phyloP scores from a whole-genome alignment of 805 yeast genomes.

The Metschnikowia colocasiae region DNA sequence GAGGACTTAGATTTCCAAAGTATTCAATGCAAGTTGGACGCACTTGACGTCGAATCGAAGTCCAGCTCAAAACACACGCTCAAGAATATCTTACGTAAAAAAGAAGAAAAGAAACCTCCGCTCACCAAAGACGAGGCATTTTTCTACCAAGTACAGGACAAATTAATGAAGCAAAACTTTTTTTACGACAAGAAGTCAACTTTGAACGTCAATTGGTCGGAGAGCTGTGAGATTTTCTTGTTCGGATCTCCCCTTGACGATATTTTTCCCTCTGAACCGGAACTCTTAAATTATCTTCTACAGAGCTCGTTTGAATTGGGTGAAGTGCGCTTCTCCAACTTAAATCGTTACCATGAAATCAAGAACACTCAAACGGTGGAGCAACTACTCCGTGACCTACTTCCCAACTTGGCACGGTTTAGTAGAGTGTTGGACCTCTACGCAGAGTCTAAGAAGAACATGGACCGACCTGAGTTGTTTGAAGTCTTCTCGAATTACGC shows the following conservation, averaged over 20 bases:
- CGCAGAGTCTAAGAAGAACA: conserved; percentile 14
- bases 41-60: conserved; percentile 5
- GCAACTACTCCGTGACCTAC: conserved; percentile 8
- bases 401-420: conserved; percentile 11
- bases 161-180: conserved; percentile 7
- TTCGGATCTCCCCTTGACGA: conserved; percentile 19
- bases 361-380: conserved; percentile 1
- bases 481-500: conserved; percentile 19
- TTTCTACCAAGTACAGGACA: conserved; percentile 5
- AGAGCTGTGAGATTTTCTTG: conserved; percentile 20
- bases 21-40: conserved; percentile 8
- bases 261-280: conserved; percentile 12
- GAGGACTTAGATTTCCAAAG: conserved; percentile 17
- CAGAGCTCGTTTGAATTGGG: conserved; percentile 21
- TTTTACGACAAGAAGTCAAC: conserved; percentile 8
- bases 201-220: conserved; percentile 15
- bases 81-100: conserved; percentile 9
- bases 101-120: not conserved
- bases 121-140: conserved; percentile 11
- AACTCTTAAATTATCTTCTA: conserved; percentile 14
- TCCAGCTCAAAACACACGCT: conserved; percentile 5
- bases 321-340: conserved; percentile 18
- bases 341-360: conserved; percentile 12
- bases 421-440: conserved; percentile 18
- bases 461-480: conserved; percentile 17